phyloP scores from a whole-genome alignment of 2,329 filamentous ascomycete species.

The Fusarium robinianum region DNA sequence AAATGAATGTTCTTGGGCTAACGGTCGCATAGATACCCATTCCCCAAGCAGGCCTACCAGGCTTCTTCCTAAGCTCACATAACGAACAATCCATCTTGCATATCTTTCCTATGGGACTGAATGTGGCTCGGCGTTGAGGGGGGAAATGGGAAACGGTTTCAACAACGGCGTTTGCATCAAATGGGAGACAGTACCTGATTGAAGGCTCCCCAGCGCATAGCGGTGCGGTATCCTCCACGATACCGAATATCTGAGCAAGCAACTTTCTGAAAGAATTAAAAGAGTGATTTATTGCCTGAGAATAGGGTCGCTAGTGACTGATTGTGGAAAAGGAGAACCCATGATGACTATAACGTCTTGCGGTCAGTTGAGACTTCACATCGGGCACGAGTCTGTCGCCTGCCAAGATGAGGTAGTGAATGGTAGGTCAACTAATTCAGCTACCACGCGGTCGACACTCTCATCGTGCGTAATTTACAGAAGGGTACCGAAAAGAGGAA shows the following conservation, averaged over 20 bases:
- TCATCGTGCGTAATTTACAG: too few species aligned
- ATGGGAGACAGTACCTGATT: slow-evolving; percentile 36
- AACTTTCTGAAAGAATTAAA: slow-evolving; percentile 36
- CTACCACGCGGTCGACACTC: too few species aligned
- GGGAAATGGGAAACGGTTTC: slow-evolving; percentile 53
- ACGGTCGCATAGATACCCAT: slow-evolving; percentile 66
- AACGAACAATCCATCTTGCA: slow-evolving; percentile 35
- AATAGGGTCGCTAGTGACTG: slow-evolving; percentile 28
- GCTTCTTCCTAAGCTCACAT: slow-evolving; percentile 46
- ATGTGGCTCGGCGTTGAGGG: slow-evolving; percentile 49
- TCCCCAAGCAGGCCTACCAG: slow-evolving; percentile 78
- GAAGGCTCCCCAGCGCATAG: slow-evolving; percentile 42
- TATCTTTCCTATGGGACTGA: slow-evolving; percentile 32
- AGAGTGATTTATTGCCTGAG: slow-evolving; percentile 33
- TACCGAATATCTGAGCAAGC: slow-evolving; percentile 40
- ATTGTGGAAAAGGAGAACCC: too few species aligned
- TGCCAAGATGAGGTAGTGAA: too few species aligned
- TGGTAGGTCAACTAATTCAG: too few species aligned
- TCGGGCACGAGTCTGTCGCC: too few species aligned
- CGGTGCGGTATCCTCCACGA: slow-evolving; percentile 50
- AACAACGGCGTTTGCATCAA: slow-evolving; percentile 56
- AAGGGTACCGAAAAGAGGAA: too few species aligned
- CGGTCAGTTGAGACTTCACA: slow-evolving; percentile 18
- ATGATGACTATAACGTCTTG: slow-evolving; percentile 3
- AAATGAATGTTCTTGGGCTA: slow-evolving; percentile 21